These are phyloP conservation scores for Nakazawaea anatomiae DNA, from an alignment of 805 yeast species.

Conservation along the genomic window DNA sequence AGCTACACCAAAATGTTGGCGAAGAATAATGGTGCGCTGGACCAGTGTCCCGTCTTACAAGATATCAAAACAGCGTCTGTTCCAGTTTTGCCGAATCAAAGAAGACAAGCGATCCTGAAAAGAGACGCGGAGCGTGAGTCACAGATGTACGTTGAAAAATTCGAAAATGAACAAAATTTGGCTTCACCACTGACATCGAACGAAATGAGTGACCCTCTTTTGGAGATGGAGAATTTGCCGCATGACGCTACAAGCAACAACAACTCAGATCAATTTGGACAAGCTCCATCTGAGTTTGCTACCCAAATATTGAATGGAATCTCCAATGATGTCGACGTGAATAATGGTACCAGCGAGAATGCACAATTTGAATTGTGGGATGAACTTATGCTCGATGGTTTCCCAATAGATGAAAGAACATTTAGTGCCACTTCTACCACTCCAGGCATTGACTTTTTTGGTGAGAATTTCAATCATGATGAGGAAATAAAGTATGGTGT, in stretches of 20 bases:
- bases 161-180: slow-evolving; percentile 11
- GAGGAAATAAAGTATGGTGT: slow-evolving; percentile 9
- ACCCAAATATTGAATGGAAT: slow-evolving; percentile 7
- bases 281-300: slow-evolving; percentile 8
- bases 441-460: slow-evolving; percentile 6
- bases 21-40: background rate
- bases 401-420: slow-evolving; percentile 13
- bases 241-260: background rate
- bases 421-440: background rate
- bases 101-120: slow-evolving; percentile 2
- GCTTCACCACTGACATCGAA: background rate
- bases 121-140: slow-evolving; percentile 1
- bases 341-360: slow-evolving; percentile 5
- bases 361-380: slow-evolving; percentile 24
- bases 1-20: slow-evolving; percentile 22
- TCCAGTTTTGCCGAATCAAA: slow-evolving; percentile 10
- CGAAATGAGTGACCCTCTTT: background rate
- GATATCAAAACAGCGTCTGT: slow-evolving; percentile 10
- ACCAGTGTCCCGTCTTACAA: slow-evolving; percentile 14
- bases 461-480: background rate
- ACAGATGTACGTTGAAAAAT: background rate
- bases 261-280: background rate
- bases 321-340: background rate
- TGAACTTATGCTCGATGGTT: slow-evolving; percentile 25
- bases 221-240: background rate